A percentile compares a stretch with the other conserved stretches of the same genome.
Evolutionary conservation across 768 basidiomycete genomes (phyloP).

Genomic region (Sporobolomyces pararoseus): DNA sequence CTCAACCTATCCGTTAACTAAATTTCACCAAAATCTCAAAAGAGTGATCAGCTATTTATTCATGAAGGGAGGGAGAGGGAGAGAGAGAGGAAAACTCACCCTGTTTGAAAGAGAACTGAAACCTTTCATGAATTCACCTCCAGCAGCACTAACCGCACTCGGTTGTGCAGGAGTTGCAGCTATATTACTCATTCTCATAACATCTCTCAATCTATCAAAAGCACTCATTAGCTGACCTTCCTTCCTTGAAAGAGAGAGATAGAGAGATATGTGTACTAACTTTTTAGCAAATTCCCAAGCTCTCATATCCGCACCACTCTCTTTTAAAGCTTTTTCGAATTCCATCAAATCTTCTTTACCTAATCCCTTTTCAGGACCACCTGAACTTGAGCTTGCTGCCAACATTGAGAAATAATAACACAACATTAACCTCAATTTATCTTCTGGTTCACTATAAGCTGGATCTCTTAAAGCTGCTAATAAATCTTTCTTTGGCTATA

Average conservation of each 20-base stretch:
- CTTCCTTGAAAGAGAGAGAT: neutral
- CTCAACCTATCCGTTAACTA: conserved; percentile 89
- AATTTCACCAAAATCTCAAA: neutral
- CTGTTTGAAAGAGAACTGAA: conserved; percentile 87
- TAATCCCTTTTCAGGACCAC: conserved; percentile 52
- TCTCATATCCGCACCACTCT: conserved; percentile 66
- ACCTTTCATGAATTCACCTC: conserved; percentile 85
- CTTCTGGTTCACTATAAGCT: conserved; percentile 65
- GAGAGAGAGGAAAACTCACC: conserved; percentile 54
- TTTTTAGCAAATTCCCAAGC: conserved; percentile 87
- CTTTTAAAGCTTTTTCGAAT: conserved; percentile 78
- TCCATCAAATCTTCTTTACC: conserved; percentile 84
- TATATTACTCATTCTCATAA: conserved; percentile 82
- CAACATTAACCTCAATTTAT: conserved; percentile 90
- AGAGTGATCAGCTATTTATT: neutral
- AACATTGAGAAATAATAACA: conserved; percentile 87
- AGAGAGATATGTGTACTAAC: conserved; percentile 43
- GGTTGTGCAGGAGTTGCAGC: conserved; percentile 56
- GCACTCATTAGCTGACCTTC: conserved; percentile 17
- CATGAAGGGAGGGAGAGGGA: neutral
- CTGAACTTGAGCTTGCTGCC: conserved; percentile 51
- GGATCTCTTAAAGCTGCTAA: conserved; percentile 77
- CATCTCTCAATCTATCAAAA: conserved; percentile 74
- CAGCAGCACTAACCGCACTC: conserved; percentile 51
- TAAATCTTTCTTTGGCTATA: conserved; percentile 68